A percentile compares a stretch with the other conserved stretches of the same genome.
Evolutionary conservation across 108 stramenopile species (phyloP).

Genomic region (Stephanodiscus triporus): DNA sequence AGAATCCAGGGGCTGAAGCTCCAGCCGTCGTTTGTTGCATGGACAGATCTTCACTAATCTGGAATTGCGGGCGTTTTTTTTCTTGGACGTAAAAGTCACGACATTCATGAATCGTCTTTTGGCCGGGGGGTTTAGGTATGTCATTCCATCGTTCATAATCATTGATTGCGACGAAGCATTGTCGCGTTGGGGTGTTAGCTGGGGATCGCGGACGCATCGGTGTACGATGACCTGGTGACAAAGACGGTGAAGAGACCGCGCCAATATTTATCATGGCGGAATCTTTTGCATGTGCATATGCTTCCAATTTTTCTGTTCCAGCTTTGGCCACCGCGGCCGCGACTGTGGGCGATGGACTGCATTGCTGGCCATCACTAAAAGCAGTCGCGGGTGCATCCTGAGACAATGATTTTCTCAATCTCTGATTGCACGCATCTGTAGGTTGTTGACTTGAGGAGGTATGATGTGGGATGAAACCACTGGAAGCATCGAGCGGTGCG

Average conservation of each 20-base stretch:
- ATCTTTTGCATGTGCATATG: constrained; percentile 2
- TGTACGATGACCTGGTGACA: neutral
- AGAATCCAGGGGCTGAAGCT: neutral
- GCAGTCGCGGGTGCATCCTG: neutral
- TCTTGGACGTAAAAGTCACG: neutral
- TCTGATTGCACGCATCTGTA: neutral
- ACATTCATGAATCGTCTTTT: constrained; percentile 1
- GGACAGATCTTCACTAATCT: neutral
- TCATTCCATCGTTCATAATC: neutral
- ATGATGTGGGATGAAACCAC: neutral
- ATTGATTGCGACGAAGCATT: neutral
- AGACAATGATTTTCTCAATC: neutral
- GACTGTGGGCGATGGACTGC: neutral
- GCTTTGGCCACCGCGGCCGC: neutral
- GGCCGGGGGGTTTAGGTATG: neutral
- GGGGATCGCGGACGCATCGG: neutral
- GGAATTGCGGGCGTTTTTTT: neutral
- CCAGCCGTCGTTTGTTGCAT: neutral
- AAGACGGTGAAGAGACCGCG: neutral
- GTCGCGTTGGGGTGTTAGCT: neutral
- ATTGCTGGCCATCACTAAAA: neutral
- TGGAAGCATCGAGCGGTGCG: neutral
- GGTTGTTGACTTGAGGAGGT: neutral
- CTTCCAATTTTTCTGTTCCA: neutral
- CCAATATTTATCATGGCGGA: neutral